Percentiles rank a stretch among this genome's conserved stretches.
Conservation (phyloP, 768 basidiomycete genomes). For the Porphyrellus cyaneotinctus region DNA sequence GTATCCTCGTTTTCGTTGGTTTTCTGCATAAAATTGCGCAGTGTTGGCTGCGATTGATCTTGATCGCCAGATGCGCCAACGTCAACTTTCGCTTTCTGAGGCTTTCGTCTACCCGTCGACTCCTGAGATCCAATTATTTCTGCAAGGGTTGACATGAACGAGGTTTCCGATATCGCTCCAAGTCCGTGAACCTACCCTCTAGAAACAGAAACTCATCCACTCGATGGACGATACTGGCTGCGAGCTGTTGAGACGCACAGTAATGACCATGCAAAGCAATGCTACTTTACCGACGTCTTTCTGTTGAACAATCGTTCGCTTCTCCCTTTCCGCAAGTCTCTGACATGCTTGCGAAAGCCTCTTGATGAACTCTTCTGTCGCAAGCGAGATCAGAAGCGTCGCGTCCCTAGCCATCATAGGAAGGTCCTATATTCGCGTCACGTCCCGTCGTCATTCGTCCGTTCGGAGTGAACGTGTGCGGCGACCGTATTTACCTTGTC, state of each 20-base stretch:
- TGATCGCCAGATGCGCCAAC: slow-evolving; percentile 13
- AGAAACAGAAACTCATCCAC: slow-evolving; percentile 77
- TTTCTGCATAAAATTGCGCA: slow-evolving; percentile 48
- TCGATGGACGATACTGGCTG: slow-evolving; percentile 59
- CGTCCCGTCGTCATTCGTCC: background rate
- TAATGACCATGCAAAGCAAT: background rate
- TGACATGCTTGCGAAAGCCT: slow-evolving; percentile 70
- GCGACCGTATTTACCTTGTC: slow-evolving; percentile 56
- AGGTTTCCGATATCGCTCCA: background rate
- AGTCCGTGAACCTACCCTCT: slow-evolving; percentile 46
- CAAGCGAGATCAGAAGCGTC: slow-evolving; percentile 71
- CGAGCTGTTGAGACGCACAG: background rate
- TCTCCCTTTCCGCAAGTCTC: slow-evolving; percentile 64
- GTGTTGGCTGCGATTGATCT: slow-evolving; percentile 33
- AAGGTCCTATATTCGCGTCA: slow-evolving; percentile 51
- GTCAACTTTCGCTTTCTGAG: slow-evolving; percentile 27
- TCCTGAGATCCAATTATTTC: slow-evolving; percentile 60
- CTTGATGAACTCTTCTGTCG: slow-evolving; percentile 86
- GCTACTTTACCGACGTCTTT: slow-evolving; percentile 66
- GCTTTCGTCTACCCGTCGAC: slow-evolving; percentile 41
- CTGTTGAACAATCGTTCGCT: slow-evolving; percentile 70
- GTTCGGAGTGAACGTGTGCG: background rate
- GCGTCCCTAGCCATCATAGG: slow-evolving; percentile 76
- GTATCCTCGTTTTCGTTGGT: slow-evolving; percentile 22
- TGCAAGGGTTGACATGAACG: slow-evolving; percentile 20